Conservation (phyloP, 306 rosid genomes). For the Casuarina cunninghamiana region DNA sequence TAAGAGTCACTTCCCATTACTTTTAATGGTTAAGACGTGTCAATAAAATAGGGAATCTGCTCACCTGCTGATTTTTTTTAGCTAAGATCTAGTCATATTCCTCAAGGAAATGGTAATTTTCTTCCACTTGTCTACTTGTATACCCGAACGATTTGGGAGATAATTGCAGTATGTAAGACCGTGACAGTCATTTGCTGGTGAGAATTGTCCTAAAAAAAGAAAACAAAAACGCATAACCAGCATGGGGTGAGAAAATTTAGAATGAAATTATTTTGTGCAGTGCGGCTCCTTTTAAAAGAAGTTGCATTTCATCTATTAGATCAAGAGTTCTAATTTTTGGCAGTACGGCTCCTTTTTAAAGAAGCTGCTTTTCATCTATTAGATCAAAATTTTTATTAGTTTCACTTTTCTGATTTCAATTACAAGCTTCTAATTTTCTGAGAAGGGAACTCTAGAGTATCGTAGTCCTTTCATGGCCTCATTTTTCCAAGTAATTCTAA, state of each 20-base stretch:
- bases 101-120: not conserved
- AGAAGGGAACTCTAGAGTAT: slow-evolving; percentile 1
- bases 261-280: not conserved
- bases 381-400: not conserved
- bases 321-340: too few species aligned
- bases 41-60: not conserved
- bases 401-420: slow-evolving; percentile 6
- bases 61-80: not conserved
- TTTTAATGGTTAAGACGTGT: not conserved
- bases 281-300: not conserved
- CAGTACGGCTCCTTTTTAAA: not conserved
- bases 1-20: not conserved
- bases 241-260: not conserved
- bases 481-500: slow-evolving; percentile 13
- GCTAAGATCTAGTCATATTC: not conserved
- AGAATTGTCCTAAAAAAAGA: not conserved
- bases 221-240: not conserved
- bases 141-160: not conserved
- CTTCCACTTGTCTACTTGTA: not conserved
- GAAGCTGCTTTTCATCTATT: not conserved
- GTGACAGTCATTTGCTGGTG: not conserved
- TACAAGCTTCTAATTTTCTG: slow-evolving; percentile 17
- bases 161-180: not conserved
- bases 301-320: not conserved
- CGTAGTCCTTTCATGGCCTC: slow-evolving; percentile 8